Evolutionary conservation across 768 basidiomycete genomes (phyloP).

Genomic region (Pleurotus citrinopileatus): DNA sequence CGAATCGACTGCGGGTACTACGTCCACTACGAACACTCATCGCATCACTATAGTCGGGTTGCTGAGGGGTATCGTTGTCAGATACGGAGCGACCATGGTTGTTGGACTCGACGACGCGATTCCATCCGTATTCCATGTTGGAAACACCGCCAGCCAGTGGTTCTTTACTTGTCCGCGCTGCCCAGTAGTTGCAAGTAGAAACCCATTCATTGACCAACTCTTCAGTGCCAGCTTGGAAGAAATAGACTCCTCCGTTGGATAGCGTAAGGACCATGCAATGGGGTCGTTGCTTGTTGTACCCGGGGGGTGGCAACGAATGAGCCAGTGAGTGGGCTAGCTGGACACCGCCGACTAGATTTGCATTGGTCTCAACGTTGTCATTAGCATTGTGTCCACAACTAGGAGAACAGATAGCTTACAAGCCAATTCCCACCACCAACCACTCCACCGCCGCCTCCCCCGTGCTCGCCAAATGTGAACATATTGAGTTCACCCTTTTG

Average conservation of each 20-base stretch:
- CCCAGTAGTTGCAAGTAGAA: constrained; percentile 99
- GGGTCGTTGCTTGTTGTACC: constrained; percentile 87
- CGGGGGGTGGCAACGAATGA: constrained; percentile 84
- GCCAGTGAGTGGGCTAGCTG: constrained; percentile 86
- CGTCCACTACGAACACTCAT: constrained; percentile 75
- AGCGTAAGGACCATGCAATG: constrained; percentile 94
- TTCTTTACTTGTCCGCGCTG: constrained; percentile 91
- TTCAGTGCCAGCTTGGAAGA: constrained; percentile 98
- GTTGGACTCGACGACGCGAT: constrained; percentile 58
- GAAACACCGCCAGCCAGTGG: constrained; percentile 95
- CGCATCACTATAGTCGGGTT: constrained; percentile 56
- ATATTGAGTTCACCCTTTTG: constrained; percentile 92
- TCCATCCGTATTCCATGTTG: constrained; percentile 99
- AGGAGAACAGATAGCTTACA: constrained; percentile 46
- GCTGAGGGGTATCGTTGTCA: constrained; percentile 51
- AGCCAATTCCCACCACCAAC: constrained; percentile 99
- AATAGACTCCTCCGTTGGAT: constrained; percentile 87
- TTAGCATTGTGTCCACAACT: constrained; percentile 2
- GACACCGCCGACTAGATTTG: constrained; percentile 78
- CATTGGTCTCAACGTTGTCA: constrained; percentile 65
- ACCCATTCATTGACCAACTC: constrained; percentile 99
- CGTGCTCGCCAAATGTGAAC: constrained; percentile 88
- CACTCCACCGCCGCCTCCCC: constrained; percentile 54
- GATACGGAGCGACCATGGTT: constrained; percentile 53
- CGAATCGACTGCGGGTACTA: constrained; percentile 72